phyloP scores from a whole-genome alignment of 164 flowering plant genomes.

The grape (Vitis vinifera) region DNA sequence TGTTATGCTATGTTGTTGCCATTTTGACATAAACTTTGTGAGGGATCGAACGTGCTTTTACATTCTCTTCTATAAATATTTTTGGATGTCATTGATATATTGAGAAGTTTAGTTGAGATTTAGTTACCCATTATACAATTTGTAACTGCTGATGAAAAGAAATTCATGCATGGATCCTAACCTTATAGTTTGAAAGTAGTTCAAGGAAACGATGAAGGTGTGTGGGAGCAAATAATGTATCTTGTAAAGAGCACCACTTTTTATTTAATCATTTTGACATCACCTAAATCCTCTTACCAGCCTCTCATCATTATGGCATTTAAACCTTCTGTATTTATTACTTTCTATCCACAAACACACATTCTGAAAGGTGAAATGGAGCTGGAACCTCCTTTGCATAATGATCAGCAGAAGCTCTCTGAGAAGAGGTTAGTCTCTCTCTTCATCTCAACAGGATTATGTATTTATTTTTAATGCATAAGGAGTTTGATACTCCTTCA shows the following conservation, averaged over 20 bases:
- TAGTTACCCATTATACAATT: no score
- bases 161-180: background rate
- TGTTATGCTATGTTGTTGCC: no score
- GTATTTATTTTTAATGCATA: background rate
- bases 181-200: slow-evolving; percentile 6
- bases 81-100: no score
- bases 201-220: background rate
- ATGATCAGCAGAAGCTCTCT: background rate
- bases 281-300: background rate
- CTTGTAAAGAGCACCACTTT: background rate
- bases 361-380: slow-evolving; percentile 5
- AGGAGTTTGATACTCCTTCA: background rate
- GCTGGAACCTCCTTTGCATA: background rate
- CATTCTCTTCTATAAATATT: no score
- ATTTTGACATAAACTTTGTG: no score
- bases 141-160: no score
- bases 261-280: no score
- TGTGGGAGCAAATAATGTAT: background rate
- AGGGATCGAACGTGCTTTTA: no score
- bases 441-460: background rate
- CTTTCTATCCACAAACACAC: background rate
- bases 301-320: background rate
- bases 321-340: background rate
- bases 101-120: no score
- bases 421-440: slow-evolving; percentile 11